Conservation (phyloP, 164 flowering plant genomes). For the Houttuynia cordata region DNA sequence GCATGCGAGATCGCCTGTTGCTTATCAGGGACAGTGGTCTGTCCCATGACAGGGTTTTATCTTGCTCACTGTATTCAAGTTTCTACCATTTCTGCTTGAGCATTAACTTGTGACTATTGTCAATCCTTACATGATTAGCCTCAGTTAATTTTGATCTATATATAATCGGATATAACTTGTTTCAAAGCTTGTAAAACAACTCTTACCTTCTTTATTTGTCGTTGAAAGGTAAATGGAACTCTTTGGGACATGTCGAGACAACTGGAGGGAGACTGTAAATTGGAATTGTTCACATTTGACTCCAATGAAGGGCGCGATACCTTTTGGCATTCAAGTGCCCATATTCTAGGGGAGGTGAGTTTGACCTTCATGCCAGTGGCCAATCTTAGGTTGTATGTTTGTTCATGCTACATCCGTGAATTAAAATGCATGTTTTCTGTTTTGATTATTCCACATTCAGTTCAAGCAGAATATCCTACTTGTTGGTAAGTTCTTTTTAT, state of each 20-base stretch:
- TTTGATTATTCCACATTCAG: too few relatives aligned
- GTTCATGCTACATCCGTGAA: neutral
- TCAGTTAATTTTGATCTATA: neutral
- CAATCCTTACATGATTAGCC: neutral
- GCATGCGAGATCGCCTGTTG: too few relatives aligned
- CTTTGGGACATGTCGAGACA: slow-evolving; percentile 94
- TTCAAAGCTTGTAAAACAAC: neutral
- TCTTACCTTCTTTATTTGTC: neutral
- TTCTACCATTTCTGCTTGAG: neutral
- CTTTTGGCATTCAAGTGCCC: slow-evolving; percentile 98
- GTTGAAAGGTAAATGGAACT: slow-evolving; percentile 40
- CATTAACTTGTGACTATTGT: neutral
- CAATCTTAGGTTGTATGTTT: neutral
- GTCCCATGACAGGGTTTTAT: too few relatives aligned
- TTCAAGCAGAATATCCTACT: neutral
- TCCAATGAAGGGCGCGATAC: slow-evolving; percentile 85
- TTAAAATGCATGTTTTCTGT: neutral
- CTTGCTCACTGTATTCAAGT: neutral
- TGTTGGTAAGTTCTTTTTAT: neutral
- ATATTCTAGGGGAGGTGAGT: slow-evolving; percentile 82
- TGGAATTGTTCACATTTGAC: slow-evolving; percentile 62
- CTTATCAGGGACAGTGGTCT: too few relatives aligned
- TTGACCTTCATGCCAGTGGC: neutral
- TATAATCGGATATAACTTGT: neutral
- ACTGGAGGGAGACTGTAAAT: slow-evolving; percentile 69